Evolutionary conservation across 257 asterid genomes (phyloP), one percentile per base, ranked within the genome.

Genomic region (Fraxinus excelsior): DNA sequence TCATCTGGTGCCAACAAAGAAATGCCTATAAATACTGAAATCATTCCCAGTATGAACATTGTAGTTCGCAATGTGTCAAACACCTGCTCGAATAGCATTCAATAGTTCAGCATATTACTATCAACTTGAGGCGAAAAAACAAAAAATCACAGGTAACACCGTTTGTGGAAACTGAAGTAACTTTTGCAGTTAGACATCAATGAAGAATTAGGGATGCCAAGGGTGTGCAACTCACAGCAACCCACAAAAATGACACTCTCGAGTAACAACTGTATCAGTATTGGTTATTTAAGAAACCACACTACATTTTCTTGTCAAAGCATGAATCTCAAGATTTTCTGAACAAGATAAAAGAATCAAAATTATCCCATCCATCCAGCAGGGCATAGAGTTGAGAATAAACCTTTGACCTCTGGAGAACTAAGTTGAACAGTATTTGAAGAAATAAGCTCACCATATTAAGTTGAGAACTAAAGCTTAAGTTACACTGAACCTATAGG

Each of bases 1-100:
- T 94, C 98, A 85, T 94, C 98, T 58, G 98, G 99, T 73, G 99
- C 99, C 80, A 94, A 81, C 87, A 94, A 90, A 58, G 97, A 91
- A 82, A 94, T 94, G 90, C 99, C 99, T 82, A 92, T 82, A 88
- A 94, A 94, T 32, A 94, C 99, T 82, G 92, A 92, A 75, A 87
- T 66, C 93, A 94, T 88, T 78, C 99, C 99, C 42, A 94, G 90
- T 78, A 94, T 80, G 84, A 94, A 94, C 97, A 94, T 94, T 7
- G 97, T 91, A 13, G 97, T 92, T 69, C 97, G 90, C 72, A 92
- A 83, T 72, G 96, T 88, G 85, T 92, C 95, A 80, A 94, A 90
- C 28, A 92, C 97, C 99, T 94, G 97, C 74, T 76, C 64, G 70
- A 70, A 82, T 76, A 76, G 51, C 56, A 72, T 75, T 38, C 67